Conservation (phyloP, 352 stramenopile genomes). For the Globisporangium carolinianum region DNA sequence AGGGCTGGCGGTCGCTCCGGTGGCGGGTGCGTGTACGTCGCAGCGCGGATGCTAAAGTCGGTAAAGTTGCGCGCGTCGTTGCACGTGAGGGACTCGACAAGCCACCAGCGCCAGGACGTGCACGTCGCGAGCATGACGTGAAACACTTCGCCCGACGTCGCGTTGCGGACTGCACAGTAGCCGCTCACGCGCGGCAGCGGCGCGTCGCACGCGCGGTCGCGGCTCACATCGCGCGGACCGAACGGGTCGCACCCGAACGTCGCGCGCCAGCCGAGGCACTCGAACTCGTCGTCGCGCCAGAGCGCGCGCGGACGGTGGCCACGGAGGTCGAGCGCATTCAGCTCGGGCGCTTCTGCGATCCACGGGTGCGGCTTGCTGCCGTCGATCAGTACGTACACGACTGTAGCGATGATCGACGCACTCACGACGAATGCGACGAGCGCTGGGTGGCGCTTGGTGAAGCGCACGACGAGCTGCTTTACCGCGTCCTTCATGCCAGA, state of each 20-base stretch:
- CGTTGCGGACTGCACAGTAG: conserved; percentile 70
- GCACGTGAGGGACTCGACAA: conserved; percentile 50
- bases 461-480: conserved; percentile 21
- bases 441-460: conserved; percentile 33
- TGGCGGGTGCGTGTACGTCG: conserved; percentile 28
- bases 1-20: conserved; percentile 1
- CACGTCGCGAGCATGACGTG: conserved; percentile 71
- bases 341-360: conserved; percentile 25
- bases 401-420: conserved; percentile 29
- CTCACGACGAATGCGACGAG: conserved; percentile 31
- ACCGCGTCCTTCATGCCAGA: conserved; percentile 13
- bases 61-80: conserved; percentile 52
- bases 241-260: conserved; percentile 63
- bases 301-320: conserved; percentile 23
- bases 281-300: conserved; percentile 55
- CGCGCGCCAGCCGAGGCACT: conserved; percentile 68
- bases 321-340: conserved; percentile 36
- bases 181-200: conserved; percentile 39
- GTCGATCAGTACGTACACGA: conserved; percentile 54
- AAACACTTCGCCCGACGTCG: conserved; percentile 37
- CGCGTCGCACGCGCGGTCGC: conserved; percentile 39
- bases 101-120: conserved; percentile 55
- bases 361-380: conserved; percentile 36
- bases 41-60: conserved; percentile 57
- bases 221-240: conserved; percentile 27